Percentiles rank a stretch among this genome's conserved stretches.
phyloP scores from a whole-genome alignment of 345 rosid species.

The Eucalyptus pauciflora region DNA sequence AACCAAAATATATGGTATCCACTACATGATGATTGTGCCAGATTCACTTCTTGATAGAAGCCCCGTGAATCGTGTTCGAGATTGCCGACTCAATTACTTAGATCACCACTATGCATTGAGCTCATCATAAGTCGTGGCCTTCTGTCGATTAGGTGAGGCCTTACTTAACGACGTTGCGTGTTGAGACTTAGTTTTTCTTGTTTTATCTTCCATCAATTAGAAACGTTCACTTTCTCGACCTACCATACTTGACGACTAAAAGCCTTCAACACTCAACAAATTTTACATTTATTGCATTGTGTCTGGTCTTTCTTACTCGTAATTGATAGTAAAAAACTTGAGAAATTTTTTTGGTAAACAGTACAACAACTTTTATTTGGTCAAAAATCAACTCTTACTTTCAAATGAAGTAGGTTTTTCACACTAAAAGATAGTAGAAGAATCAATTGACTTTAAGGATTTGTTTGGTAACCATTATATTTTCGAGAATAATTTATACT shows the following conservation, averaged over 20 bases:
- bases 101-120: neutral
- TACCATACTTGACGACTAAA: neutral
- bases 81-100: rapidly evolving
- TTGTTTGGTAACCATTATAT: rapidly evolving
- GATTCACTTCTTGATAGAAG: rapidly evolving
- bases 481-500: rapidly evolving
- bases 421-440: neutral
- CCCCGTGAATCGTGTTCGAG: rapidly evolving
- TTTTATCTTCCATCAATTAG: too few species aligned
- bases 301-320: neutral
- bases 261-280: neutral
- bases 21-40: rapidly evolving
- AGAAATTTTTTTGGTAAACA: neutral
- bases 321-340: neutral
- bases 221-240: neutral
- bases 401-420: neutral
- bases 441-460: too few species aligned
- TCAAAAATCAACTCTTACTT: neutral
- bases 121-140: neutral
- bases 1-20: neutral
- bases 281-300: neutral
- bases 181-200: neutral
- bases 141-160: neutral
- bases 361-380: neutral
- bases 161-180: rapidly evolving